phyloP scores from a whole-genome alignment of 2,329 filamentous ascomycete genomes.

The Botrytis tulipae region DNA sequence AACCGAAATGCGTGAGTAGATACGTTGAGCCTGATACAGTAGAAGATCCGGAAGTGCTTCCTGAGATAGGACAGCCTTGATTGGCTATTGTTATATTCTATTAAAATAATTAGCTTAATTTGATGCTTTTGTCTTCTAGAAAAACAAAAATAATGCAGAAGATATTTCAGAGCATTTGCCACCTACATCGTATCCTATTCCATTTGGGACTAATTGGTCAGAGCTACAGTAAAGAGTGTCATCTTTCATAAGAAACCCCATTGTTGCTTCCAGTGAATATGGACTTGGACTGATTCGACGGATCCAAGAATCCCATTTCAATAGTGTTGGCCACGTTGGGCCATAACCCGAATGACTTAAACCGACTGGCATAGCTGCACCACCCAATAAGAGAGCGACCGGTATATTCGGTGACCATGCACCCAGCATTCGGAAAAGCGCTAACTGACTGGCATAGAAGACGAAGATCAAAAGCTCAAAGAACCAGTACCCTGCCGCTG shows the following conservation, averaged over 20 bases:
- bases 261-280: background rate
- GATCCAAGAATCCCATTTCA: background rate
- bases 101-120: background rate
- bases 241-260: background rate
- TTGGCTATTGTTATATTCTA: conserved; percentile 38
- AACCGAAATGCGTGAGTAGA: conserved; percentile 53
- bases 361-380: background rate
- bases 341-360: background rate
- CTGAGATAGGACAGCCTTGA: conserved; percentile 60
- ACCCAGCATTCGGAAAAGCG: conserved; percentile 5
- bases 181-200: background rate
- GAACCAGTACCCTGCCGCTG: background rate
- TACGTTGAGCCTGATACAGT: conserved; percentile 55
- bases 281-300: background rate
- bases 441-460: background rate
- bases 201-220: background rate
- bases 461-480: background rate
- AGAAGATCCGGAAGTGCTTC: conserved; percentile 51
- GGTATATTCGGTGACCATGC: background rate
- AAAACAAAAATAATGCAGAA: background rate
- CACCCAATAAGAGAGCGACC: background rate
- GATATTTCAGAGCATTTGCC: background rate
- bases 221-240: background rate
- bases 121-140: background rate
- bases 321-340: background rate